Base-by-base conservation (phyloP, 768 basidiomycete species). In the Hydnum rufescens region DNA sequence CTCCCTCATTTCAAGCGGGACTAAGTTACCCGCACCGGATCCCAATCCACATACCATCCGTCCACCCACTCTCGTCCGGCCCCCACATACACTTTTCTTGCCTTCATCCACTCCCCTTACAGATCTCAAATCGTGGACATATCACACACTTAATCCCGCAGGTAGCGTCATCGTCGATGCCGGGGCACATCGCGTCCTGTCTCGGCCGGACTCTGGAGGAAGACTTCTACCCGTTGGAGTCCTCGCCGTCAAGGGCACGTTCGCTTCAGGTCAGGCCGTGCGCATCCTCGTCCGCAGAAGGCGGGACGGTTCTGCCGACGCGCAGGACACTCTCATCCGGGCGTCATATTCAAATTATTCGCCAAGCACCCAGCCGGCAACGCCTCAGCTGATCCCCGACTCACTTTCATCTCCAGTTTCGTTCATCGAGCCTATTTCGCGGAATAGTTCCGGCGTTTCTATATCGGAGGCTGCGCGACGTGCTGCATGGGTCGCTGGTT, bases 201-300 rank as follows among this genome's bases (percentile, higher is more conserved):
- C 82, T 6, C 76, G 80, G 50, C 75, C 82, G 28, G 82, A 88
- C 61, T 88, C 85, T 3, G 93, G 92, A 13, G 92, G 92, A 4
- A 74, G 92, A 4, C 67, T 97, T 5, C 74, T 99, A n/a, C 78
- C 95, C 1, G 92, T 77, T 5, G 95, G 95, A 18, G 92, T 99
- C 3, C 61, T 88, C 19, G 79, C 78, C 8, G 80, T 96, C 50
- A 75, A 80, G 46, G 95, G 93, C 18, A 75, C 75, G 0, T 99
- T 97, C 62, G 93, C 92, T 1, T 81, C 83, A 1, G 89, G 90
- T 3, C 93, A 97, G 64, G 95, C 93, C 3, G 93, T 99, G 36
- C 74, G 78, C 30, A 79, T 97, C 49, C 71, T 82, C 53, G 66
- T 72, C 2, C 52, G 64, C 62, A 55, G 58, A 57, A 22, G 25